A percentile compares a stretch with the other conserved stretches of the same genome.
Conservation (phyloP, 805 yeast genomes). For the Zygosaccharomyces rouxii region DNA sequence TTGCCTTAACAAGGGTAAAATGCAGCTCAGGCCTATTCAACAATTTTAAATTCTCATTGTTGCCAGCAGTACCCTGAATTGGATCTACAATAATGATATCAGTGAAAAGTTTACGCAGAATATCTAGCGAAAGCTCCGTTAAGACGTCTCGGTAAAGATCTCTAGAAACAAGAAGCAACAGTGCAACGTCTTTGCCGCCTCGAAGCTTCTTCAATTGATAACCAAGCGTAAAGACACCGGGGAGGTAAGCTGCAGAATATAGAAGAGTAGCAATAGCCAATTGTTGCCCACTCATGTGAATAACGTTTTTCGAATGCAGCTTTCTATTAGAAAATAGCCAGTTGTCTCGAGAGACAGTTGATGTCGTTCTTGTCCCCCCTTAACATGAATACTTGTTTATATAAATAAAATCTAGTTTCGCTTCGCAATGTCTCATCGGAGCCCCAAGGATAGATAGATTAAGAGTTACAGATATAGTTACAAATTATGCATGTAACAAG, state of each 20-base stretch:
- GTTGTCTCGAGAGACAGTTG: neutral
- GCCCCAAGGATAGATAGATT: neutral
- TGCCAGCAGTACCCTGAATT: slow-evolving; percentile 16
- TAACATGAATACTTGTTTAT: neutral
- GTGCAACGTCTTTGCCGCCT: slow-evolving; percentile 7
- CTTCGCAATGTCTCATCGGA: neutral
- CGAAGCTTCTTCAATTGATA: slow-evolving; percentile 31
- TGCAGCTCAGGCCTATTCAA: slow-evolving; percentile 50
- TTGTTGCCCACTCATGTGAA: neutral
- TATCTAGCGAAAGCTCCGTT: slow-evolving; percentile 15
- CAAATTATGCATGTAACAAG: neutral
- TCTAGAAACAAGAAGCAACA: slow-evolving; percentile 22
- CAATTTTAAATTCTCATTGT: slow-evolving; percentile 29
- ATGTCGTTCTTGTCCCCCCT: neutral
- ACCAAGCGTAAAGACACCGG: slow-evolving; percentile 55
- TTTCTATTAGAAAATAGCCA: neutral
- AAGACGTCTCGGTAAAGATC: slow-evolving; percentile 18
- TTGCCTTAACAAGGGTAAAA: slow-evolving; percentile 48
- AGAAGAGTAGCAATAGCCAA: slow-evolving; percentile 38
- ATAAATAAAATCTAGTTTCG: neutral
- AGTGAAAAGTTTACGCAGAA: slow-evolving; percentile 24
- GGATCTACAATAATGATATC: slow-evolving; percentile 29
- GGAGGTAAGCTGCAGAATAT: slow-evolving; percentile 48
- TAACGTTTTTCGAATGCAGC: neutral
- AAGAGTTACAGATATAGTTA: neutral